phyloP scores from a whole-genome alignment of 2,329 filamentous ascomycete genomes.

The Dactylellina drechsleri region DNA sequence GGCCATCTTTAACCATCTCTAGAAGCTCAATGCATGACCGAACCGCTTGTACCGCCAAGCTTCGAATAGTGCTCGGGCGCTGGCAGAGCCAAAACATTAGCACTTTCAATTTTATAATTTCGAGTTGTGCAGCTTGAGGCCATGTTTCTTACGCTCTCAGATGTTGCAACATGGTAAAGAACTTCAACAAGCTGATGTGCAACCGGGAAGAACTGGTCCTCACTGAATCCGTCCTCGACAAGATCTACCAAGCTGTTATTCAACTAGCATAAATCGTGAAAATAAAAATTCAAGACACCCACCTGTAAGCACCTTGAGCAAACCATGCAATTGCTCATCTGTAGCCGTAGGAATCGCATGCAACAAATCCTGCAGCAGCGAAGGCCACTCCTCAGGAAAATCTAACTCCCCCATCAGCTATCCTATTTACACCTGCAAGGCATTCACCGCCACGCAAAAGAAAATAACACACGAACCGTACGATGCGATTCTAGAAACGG shows the following conservation, averaged over 20 bases:
- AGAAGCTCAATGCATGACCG: conserved; percentile 91
- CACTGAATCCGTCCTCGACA: conserved; percentile 90
- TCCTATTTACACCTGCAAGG: conserved; percentile 1
- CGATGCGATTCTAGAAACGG: conserved; percentile 92
- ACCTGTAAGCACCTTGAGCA: conserved; percentile 79
- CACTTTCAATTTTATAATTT: background rate
- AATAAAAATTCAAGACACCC: conserved; percentile 6
- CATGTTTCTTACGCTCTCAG: conserved; percentile 72
- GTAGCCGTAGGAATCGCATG: conserved; percentile 78
- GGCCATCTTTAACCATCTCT: conserved; percentile 95
- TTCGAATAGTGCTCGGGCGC: conserved; percentile 70
- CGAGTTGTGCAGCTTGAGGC: background rate
- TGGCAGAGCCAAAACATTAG: conserved; percentile 23
- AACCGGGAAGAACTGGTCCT: conserved; percentile 92
- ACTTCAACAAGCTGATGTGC: conserved; percentile 85
- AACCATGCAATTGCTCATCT: conserved; percentile 85
- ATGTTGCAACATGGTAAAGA: conserved; percentile 82
- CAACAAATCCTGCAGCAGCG: conserved; percentile 82
- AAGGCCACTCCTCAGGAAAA: conserved; percentile 95
- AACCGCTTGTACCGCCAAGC: conserved; percentile 89
- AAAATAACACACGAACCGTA: conserved; percentile 54
- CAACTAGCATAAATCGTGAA: background rate
- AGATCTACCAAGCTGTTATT: conserved; percentile 69
- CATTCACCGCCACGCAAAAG: background rate
- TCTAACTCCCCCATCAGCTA: conserved; percentile 66